phyloP scores from a whole-genome alignment of 768 basidiomycete genomes.

The Panaeolus papilionaceus region DNA sequence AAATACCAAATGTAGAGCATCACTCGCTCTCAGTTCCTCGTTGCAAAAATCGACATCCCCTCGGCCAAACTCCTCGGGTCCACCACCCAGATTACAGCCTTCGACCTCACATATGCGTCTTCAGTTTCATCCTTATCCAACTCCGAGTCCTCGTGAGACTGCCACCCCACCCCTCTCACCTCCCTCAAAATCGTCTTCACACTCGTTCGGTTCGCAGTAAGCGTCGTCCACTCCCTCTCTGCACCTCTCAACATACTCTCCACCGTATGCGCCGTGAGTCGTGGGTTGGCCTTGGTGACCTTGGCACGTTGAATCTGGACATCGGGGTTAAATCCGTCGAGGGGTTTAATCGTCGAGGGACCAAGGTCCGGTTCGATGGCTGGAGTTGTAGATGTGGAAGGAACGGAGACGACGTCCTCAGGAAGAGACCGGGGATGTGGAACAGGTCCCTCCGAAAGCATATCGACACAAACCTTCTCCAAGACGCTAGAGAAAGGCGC shows the following conservation, averaged over 20 bases:
- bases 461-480: slow-evolving; percentile 55
- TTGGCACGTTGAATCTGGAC: slow-evolving; percentile 58
- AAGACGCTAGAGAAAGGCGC: slow-evolving; percentile 53
- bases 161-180: slow-evolving; percentile 50
- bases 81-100: slow-evolving; percentile 32
- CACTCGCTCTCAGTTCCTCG: background rate
- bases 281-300: slow-evolving; percentile 59
- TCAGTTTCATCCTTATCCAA: slow-evolving; percentile 16
- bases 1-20: no score
- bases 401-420: slow-evolving; percentile 24
- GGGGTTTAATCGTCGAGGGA: slow-evolving; percentile 10
- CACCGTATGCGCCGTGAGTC: slow-evolving; percentile 79
- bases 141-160: slow-evolving; percentile 31
- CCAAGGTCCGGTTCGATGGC: background rate
- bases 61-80: slow-evolving; percentile 62
- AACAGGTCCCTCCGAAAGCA: slow-evolving; percentile 55
- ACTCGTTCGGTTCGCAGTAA: slow-evolving; percentile 85
- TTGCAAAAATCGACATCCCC: slow-evolving; percentile 38
- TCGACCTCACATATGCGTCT: slow-evolving; percentile 21
- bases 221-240: slow-evolving; percentile 77
- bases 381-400: background rate
- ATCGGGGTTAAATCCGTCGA: slow-evolving; percentile 12
- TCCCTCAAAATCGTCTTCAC: slow-evolving; percentile 77
- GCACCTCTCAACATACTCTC: slow-evolving; percentile 76
- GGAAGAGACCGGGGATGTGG: slow-evolving; percentile 40